phyloP scores from a whole-genome alignment of 2,329 filamentous ascomycete species.

The Colletotrichum musicola region DNA sequence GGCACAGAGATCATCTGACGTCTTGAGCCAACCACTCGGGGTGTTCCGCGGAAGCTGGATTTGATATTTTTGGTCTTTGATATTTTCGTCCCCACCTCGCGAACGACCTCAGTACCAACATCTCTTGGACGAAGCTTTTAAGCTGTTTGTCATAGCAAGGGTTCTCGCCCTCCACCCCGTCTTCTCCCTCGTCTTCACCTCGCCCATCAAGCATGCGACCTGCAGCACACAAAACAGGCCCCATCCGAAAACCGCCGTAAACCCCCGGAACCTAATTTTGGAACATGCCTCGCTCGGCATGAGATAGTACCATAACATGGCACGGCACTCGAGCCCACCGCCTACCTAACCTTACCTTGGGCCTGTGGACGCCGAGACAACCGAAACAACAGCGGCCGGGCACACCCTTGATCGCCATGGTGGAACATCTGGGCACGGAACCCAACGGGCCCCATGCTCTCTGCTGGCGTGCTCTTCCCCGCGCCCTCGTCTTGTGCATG shows the following conservation, averaged over 20 bases:
- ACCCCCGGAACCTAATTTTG: slow-evolving; percentile 24
- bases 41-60: neutral
- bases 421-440: slow-evolving; percentile 24
- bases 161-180: neutral
- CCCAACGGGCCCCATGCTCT: slow-evolving; percentile 19
- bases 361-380: slow-evolving; percentile 21
- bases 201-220: slow-evolving; percentile 33
- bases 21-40: slow-evolving; percentile 11
- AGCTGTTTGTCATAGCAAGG: slow-evolving; percentile 22
- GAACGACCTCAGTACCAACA: neutral
- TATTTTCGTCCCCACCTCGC: neutral
- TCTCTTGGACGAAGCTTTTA: neutral
- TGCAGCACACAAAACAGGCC: slow-evolving; percentile 37
- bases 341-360: no score
- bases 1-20: slow-evolving; percentile 1
- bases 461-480: neutral
- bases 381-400: slow-evolving; percentile 29
- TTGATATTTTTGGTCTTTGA: slow-evolving; percentile 5
- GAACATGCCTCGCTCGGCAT: neutral
- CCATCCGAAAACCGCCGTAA: slow-evolving; percentile 31
- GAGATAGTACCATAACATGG: no score
- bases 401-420: slow-evolving; percentile 9
- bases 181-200: slow-evolving; percentile 5
- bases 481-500: neutral
- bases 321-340: no score